These are phyloP conservation scores for Alternaria ethzedia DNA, from an alignment of 2,329 filamentous ascomycete species.

Conservation along the genomic window DNA sequence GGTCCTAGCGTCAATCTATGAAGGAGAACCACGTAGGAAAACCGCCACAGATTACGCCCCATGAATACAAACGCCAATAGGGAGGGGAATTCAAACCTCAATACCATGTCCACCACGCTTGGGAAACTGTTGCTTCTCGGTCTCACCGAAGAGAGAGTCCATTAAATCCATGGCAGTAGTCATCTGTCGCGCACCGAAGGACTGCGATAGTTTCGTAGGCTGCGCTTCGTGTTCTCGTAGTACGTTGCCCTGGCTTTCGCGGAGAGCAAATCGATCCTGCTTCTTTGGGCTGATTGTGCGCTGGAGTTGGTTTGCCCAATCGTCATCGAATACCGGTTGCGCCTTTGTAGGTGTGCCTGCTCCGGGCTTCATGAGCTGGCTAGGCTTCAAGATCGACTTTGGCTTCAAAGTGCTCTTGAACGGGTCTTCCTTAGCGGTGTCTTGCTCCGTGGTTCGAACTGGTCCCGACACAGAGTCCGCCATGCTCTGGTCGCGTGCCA, in stretches of 20 bases:
- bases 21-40: constrained; percentile 41
- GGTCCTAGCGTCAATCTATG: constrained; percentile 40
- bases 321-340: constrained; percentile 68
- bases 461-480: constrained; percentile 77
- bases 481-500: constrained; percentile 73
- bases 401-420: constrained; percentile 48
- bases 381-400: constrained; percentile 58
- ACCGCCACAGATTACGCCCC: constrained; percentile 52
- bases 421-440: constrained; percentile 46
- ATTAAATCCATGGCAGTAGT: constrained; percentile 92
- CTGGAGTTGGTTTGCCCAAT: constrained; percentile 93
- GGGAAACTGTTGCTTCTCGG: constrained; percentile 57
- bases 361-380: constrained; percentile 37
- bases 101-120: constrained; percentile 69
- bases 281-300: constrained; percentile 94
- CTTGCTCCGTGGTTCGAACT: constrained; percentile 79
- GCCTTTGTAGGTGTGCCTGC: constrained; percentile 62
- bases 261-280: constrained; percentile 78
- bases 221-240: constrained; percentile 57
- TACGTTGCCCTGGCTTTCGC: constrained; percentile 67
- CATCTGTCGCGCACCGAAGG: constrained; percentile 64
- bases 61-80: constrained; percentile 36
- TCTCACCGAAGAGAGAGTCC: constrained; percentile 85
- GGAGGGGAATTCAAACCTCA: constrained; percentile 79
- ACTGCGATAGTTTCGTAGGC: constrained; percentile 41